Conservation (phyloP, 768 basidiomycete genomes). For the Lactarius trivialis region DNA sequence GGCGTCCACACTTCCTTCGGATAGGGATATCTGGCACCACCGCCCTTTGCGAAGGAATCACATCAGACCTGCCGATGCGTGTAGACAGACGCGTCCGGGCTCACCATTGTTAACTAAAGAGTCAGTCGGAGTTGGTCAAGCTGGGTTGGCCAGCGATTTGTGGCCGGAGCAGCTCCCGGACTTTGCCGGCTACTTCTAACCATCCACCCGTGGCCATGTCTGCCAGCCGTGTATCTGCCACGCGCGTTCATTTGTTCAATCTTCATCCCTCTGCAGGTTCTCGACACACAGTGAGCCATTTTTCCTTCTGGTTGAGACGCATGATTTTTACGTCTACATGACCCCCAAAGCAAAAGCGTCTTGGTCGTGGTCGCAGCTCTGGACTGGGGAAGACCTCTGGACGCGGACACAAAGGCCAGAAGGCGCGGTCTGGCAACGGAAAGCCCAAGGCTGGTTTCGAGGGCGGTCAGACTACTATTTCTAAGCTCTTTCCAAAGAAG, state of each 20-base stretch:
- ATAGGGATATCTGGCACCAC: constrained; percentile 83
- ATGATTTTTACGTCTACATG: background rate
- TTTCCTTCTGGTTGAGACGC: background rate
- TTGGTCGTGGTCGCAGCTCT: constrained; percentile 90
- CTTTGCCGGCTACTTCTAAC: constrained; percentile 7
- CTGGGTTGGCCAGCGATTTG: background rate
- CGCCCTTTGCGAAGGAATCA: constrained; percentile 45
- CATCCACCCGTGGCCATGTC: constrained; percentile 31
- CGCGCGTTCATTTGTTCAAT: constrained; percentile 61
- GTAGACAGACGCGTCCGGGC: background rate
- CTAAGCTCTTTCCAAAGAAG: constrained; percentile 84
- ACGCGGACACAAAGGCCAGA: constrained; percentile 93
- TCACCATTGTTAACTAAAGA: constrained; percentile 14
- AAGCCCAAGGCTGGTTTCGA: constrained; percentile 82
- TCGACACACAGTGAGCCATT: constrained; percentile 50
- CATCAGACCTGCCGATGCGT: background rate
- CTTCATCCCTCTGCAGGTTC: constrained; percentile 66
- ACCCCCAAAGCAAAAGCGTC: constrained; percentile 75
- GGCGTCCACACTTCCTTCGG: constrained; percentile 96
- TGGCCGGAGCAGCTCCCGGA: background rate
- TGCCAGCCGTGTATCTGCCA: constrained; percentile 32
- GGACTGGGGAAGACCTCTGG: constrained; percentile 89
- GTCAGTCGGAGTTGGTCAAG: background rate
- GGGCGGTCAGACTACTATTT: constrained; percentile 94
- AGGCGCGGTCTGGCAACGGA: constrained; percentile 83